Evolutionary conservation across 768 basidiomycete genomes (phyloP).

Genomic region (Kwoniella shandongensis): DNA sequence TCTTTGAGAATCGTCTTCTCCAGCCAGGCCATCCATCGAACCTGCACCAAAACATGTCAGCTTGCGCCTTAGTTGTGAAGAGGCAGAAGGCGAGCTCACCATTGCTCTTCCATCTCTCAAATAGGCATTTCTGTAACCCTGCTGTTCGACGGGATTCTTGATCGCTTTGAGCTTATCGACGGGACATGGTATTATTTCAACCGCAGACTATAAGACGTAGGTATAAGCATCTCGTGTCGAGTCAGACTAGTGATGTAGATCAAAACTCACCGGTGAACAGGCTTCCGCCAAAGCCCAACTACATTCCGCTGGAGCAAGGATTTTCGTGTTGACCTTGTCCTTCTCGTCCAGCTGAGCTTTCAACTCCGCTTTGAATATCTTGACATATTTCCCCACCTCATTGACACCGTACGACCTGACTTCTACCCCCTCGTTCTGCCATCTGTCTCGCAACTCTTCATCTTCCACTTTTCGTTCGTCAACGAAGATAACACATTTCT

Average conservation of each 20-base stretch:
- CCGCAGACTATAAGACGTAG: slow-evolving; percentile 27
- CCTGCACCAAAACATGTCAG: slow-evolving; percentile 24
- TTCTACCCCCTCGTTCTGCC: slow-evolving; percentile 23
- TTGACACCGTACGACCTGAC: slow-evolving; percentile 61
- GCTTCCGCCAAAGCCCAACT: slow-evolving; percentile 45
- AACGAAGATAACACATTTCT: slow-evolving; percentile 68
- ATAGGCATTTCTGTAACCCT: slow-evolving; percentile 80
- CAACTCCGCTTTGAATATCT: slow-evolving; percentile 58
- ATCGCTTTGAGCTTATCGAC: slow-evolving; percentile 77
- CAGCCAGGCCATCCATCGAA: slow-evolving; percentile 81
- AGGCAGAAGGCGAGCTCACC: slow-evolving; percentile 28
- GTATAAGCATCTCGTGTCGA: not conserved
- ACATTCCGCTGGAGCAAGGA: slow-evolving; percentile 33
- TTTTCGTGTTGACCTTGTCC: slow-evolving; percentile 9
- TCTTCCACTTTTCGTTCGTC: slow-evolving; percentile 56
- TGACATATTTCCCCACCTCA: slow-evolving; percentile 56
- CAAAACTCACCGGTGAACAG: slow-evolving; percentile 39
- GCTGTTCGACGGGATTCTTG: slow-evolving; percentile 84
- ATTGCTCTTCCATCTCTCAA: slow-evolving; percentile 80
- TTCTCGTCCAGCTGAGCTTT: slow-evolving; percentile 56
- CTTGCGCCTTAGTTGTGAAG: not conserved
- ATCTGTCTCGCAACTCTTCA: slow-evolving; percentile 15
- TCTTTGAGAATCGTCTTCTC: slow-evolving; percentile 74
- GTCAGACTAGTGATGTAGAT: not conserved
- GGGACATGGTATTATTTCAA: slow-evolving; percentile 62